phyloP scores from a whole-genome alignment of 768 basidiomycete genomes.

The Trametes coccinea region DNA sequence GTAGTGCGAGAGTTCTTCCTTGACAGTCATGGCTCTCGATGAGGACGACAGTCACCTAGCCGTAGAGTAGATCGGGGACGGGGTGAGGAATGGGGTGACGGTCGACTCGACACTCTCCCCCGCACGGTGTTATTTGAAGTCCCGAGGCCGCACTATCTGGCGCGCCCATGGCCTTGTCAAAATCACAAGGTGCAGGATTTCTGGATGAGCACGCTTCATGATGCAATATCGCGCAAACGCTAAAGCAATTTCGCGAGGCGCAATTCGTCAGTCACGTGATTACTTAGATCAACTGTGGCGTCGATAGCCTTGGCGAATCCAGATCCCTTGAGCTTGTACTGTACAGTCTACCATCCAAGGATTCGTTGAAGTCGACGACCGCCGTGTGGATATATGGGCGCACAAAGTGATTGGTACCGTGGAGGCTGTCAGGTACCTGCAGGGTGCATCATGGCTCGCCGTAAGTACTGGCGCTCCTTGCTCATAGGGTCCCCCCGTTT shows the following conservation, averaged over 20 bases:
- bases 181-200: not conserved
- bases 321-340: too few species aligned
- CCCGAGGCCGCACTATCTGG: not conserved
- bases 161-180: not conserved
- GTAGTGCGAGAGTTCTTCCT: constrained; percentile 7
- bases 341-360: too few species aligned
- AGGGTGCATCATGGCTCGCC: too few species aligned
- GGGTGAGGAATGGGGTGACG: constrained; percentile 3
- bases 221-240: constrained; percentile 22
- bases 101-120: not conserved
- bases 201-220: constrained; percentile 1
- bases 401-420: too few species aligned
- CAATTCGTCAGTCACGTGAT: not conserved
- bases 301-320: too few species aligned
- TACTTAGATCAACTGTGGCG: not conserved
- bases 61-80: not conserved
- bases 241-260: constrained; percentile 6
- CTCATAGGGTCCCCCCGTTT: too few species aligned
- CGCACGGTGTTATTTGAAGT: constrained; percentile 3
- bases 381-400: too few species aligned
- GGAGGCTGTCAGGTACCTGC: too few species aligned
- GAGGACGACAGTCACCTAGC: not conserved
- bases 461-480: too few species aligned
- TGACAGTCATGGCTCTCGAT: constrained; percentile 12
- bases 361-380: too few species aligned